Conservation (phyloP, 2,329 filamentous ascomycete genomes). For the Cyphellophora attinorum region DNA sequence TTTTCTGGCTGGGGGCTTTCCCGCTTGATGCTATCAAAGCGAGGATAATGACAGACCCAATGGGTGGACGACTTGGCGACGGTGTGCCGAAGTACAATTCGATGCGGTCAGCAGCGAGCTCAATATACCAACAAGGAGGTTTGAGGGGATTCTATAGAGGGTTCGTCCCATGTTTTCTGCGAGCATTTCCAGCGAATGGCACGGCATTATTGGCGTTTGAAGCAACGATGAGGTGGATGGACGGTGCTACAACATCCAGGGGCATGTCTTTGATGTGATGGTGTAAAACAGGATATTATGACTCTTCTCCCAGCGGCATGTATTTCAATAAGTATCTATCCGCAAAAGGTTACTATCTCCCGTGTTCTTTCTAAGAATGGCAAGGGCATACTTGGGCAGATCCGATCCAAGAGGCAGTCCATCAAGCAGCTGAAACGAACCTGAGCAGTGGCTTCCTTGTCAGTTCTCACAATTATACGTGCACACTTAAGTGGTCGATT, state of each 20-base stretch:
- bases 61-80: conserved; percentile 61
- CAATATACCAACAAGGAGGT: conserved; percentile 68
- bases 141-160: conserved; percentile 82
- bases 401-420: too few relatives aligned
- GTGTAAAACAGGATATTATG: conserved; percentile 44
- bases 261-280: too few relatives aligned
- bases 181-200: conserved; percentile 92
- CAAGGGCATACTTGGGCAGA: too few relatives aligned
- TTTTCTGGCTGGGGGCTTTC: conserved; percentile 91
- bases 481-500: too few relatives aligned
- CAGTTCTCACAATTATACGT: too few relatives aligned
- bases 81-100: conserved; percentile 57
- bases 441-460: too few relatives aligned
- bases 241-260: too few relatives aligned
- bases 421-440: too few relatives aligned
- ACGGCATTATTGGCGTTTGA: conserved; percentile 91
- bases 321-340: too few relatives aligned
- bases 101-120: conserved; percentile 71
- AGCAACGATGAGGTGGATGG: conserved; percentile 82
- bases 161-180: conserved; percentile 84
- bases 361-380: too few relatives aligned
- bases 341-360: too few relatives aligned
- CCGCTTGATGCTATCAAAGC: conserved; percentile 93
- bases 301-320: conserved; percentile 4
- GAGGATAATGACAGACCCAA: conserved; percentile 88